Conservation (phyloP, 495 filamentous ascomycete species). For the Elasticomyces elasticus region DNA sequence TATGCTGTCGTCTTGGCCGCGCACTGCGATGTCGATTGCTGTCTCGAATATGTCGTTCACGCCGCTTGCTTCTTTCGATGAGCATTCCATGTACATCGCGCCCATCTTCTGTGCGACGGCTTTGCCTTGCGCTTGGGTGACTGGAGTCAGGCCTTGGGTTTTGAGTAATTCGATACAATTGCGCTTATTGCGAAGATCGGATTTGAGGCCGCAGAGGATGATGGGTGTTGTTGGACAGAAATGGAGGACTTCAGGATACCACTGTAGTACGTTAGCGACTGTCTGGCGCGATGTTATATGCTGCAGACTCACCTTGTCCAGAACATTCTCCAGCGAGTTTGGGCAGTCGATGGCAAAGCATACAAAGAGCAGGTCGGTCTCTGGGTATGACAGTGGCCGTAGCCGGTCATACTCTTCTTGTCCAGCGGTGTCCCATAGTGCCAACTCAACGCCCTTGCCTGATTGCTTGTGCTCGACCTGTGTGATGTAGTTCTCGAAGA, state of each 20-base stretch:
- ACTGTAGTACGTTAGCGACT: slow-evolving; percentile 42
- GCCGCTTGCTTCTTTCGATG: slow-evolving; percentile 89
- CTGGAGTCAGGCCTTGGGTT: slow-evolving; percentile 90
- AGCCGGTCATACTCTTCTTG: slow-evolving; percentile 98
- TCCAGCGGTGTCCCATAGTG: slow-evolving; percentile 96
- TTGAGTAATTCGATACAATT: slow-evolving; percentile 96
- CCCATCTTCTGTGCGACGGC: slow-evolving; percentile 85
- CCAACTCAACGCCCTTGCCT: slow-evolving; percentile 89
- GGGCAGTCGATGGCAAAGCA: slow-evolving; percentile 99
- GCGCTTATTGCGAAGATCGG: slow-evolving; percentile 85
- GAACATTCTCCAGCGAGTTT: slow-evolving; percentile 93
- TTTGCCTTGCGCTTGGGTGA: slow-evolving; percentile 79
- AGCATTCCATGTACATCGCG: slow-evolving; percentile 93
- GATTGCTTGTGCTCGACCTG: slow-evolving; percentile 76
- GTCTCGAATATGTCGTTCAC: slow-evolving; percentile 90
- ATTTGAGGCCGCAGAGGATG: slow-evolving; percentile 91
- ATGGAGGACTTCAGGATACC: slow-evolving; percentile 97
- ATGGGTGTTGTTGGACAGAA: slow-evolving; percentile 97
- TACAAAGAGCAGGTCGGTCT: slow-evolving; percentile 94
- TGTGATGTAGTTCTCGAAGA: slow-evolving; percentile 99
- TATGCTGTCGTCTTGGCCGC: slow-evolving; percentile 44
- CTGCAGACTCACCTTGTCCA: slow-evolving; percentile 71
- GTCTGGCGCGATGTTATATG: too few relatives aligned
- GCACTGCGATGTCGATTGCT: slow-evolving; percentile 79
- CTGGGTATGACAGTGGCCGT: slow-evolving; percentile 89